Conservation (phyloP, 2,329 filamentous ascomycete genomes). For the Fusarium globosum region DNA sequence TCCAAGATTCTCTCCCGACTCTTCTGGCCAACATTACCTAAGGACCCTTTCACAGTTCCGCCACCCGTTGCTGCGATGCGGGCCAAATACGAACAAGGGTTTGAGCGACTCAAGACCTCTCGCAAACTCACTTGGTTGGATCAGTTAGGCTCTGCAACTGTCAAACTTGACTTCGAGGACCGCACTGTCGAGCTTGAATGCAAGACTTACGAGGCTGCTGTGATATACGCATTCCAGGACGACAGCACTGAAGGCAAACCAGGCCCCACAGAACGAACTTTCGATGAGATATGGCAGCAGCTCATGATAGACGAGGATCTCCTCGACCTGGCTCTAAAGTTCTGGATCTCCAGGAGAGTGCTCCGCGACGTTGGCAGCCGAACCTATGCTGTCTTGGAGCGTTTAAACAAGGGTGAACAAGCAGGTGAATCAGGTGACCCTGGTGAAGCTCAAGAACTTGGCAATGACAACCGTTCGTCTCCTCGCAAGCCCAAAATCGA, state of each 20-base stretch:
- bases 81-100: constrained; percentile 77
- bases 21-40: constrained; percentile 88
- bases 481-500: constrained; percentile 68
- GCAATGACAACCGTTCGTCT: constrained; percentile 50
- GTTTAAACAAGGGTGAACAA: constrained; percentile 56
- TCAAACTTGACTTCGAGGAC: constrained; percentile 86
- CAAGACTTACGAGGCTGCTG: constrained; percentile 85
- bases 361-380: constrained; percentile 66
- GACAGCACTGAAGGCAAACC: constrained; percentile 51
- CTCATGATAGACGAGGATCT: constrained; percentile 81
- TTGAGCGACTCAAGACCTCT: constrained; percentile 82
- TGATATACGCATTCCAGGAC: constrained; percentile 84
- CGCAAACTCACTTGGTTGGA: constrained; percentile 92
- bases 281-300: constrained; percentile 65
- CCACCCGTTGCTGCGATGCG: constrained; percentile 69
- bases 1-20: constrained; percentile 90
- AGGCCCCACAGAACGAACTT: constrained; percentile 55
- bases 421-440: constrained; percentile 49
- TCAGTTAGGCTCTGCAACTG: constrained; percentile 80
- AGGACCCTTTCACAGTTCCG: constrained; percentile 75
- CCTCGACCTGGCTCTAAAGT: constrained; percentile 72
- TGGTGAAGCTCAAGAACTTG: constrained; percentile 34
- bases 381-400: constrained; percentile 76
- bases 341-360: constrained; percentile 77
- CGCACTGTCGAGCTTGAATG: constrained; percentile 78